A percentile compares a stretch with the other conserved stretches of the same genome.
Evolutionary conservation across 1,284 basidiomycete species (phyloP).

Genomic region (Irpex rosettiformis): DNA sequence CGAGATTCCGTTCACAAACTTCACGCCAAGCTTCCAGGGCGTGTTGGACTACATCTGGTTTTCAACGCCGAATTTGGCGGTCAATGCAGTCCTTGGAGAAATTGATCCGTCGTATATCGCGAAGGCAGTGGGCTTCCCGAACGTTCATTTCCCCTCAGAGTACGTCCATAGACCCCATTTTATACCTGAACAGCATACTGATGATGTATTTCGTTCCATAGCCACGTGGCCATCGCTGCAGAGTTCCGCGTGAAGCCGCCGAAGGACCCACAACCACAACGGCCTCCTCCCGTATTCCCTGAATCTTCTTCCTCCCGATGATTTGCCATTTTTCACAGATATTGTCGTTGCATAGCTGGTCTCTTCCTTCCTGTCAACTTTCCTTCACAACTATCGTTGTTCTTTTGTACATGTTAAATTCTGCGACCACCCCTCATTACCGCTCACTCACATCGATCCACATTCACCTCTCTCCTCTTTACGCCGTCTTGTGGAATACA

Average conservation of each 20-base stretch:
- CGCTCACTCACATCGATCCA: not conserved
- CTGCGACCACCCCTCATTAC: not conserved
- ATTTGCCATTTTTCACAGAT: conserved; percentile 16
- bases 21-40: conserved; percentile 82
- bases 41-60: conserved; percentile 96
- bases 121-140: conserved; percentile 95
- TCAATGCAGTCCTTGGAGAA: conserved; percentile 86
- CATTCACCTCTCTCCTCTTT: not conserved
- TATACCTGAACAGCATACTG: too few species aligned
- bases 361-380: not conserved
- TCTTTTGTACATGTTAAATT: not conserved
- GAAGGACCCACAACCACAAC: conserved; percentile 36
- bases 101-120: conserved; percentile 86
- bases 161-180: too few species aligned
- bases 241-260: conserved; percentile 77
- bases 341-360: conserved; percentile 1
- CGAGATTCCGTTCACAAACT: conserved; percentile 86
- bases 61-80: conserved; percentile 73
- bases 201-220: conserved; percentile 27
- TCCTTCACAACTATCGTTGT: not conserved
- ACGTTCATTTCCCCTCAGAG: conserved; percentile 95
- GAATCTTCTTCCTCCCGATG: conserved; percentile 26
- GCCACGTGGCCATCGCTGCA: conserved; percentile 62
- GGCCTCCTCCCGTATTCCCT: conserved; percentile 36
- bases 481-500: conserved; percentile 9